These are phyloP conservation scores for Aquilaria sinensis DNA, from an alignment of 345 rosid genomes.

Conservation along the genomic window DNA sequence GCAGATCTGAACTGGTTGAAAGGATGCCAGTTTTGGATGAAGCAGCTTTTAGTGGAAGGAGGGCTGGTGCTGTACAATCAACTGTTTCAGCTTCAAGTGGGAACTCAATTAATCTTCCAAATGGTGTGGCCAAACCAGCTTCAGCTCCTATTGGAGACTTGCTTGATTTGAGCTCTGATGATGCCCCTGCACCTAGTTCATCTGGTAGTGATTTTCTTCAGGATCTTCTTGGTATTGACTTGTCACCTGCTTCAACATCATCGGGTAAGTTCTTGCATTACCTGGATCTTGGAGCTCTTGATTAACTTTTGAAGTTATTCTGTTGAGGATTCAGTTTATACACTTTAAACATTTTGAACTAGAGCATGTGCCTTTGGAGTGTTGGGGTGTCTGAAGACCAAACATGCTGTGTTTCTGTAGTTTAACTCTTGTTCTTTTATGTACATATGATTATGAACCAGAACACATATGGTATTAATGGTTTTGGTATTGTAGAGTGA, in stretches of 20 bases:
- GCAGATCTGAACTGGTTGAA: constrained; percentile 85
- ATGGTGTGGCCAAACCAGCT: constrained; percentile 72
- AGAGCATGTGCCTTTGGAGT: not conserved
- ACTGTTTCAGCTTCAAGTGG: constrained; percentile 57
- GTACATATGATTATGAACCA: too few relatives aligned
- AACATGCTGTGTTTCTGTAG: not conserved
- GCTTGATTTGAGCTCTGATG: constrained; percentile 81
- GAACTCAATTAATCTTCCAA: constrained; percentile 67
- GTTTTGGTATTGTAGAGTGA: too few relatives aligned
- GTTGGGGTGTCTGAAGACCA: not conserved
- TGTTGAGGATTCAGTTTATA: not conserved
- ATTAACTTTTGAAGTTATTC: too few relatives aligned
- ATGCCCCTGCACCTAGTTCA: constrained; percentile 64
- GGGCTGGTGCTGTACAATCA: constrained; percentile 70
- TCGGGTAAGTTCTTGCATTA: constrained; percentile 47
- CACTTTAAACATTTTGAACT: not conserved
- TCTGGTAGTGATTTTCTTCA: constrained; percentile 85
- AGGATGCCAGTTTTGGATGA: constrained; percentile 99
- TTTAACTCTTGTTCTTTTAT: too few relatives aligned
- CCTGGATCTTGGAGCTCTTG: too few relatives aligned
- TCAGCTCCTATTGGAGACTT: constrained; percentile 81
- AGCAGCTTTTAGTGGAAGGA: constrained; percentile 86
- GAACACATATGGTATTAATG: too few relatives aligned
- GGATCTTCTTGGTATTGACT: constrained; percentile 88
- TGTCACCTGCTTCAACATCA: constrained; percentile 45